phyloP scores from a whole-genome alignment of 2,329 filamentous ascomycete genomes.

The Raffaelea arxii region DNA sequence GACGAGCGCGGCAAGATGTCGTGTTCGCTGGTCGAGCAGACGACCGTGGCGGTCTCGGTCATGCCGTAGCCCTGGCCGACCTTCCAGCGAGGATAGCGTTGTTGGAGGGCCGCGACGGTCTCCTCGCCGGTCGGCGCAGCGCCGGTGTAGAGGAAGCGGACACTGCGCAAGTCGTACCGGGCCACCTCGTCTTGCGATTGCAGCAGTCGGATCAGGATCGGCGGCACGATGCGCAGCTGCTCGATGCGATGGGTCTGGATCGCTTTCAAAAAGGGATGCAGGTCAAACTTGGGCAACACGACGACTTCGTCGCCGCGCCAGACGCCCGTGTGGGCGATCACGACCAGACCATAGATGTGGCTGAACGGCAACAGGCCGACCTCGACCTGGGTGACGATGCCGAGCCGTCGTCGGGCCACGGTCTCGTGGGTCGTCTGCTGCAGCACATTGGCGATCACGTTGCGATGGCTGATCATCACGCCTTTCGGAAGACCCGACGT shows the following conservation, averaged over 20 bases:
- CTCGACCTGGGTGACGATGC: slow-evolving; percentile 24
- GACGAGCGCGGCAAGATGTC: slow-evolving; percentile 66
- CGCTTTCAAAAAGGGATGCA: slow-evolving; percentile 47
- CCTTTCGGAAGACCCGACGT: slow-evolving; percentile 68
- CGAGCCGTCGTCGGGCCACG: slow-evolving; percentile 18
- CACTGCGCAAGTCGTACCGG: slow-evolving; percentile 63
- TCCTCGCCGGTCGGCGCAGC: slow-evolving; percentile 71
- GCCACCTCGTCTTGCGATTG: slow-evolving; percentile 51
- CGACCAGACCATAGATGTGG: slow-evolving; percentile 68
- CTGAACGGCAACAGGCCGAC: slow-evolving; percentile 64
- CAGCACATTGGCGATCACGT: slow-evolving; percentile 63
- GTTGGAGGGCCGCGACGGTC: slow-evolving; percentile 53
- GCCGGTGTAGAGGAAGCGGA: slow-evolving; percentile 58
- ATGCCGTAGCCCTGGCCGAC: slow-evolving; percentile 68
- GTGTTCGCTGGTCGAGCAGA: slow-evolving; percentile 45
- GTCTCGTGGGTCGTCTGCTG: slow-evolving; percentile 43
- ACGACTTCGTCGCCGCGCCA: slow-evolving; percentile 66
- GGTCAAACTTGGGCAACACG: slow-evolving; percentile 64
- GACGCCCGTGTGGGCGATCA: slow-evolving; percentile 53
- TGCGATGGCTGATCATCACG: slow-evolving; percentile 67
- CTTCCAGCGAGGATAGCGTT: slow-evolving; percentile 50
- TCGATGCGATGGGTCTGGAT: slow-evolving; percentile 61
- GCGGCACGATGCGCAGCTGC: slow-evolving; percentile 61
- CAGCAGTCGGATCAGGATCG: slow-evolving; percentile 69
- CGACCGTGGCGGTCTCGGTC: slow-evolving; percentile 68